Conservation (phyloP, 129 eudicot genomes). For the Deinandra increscens region DNA sequence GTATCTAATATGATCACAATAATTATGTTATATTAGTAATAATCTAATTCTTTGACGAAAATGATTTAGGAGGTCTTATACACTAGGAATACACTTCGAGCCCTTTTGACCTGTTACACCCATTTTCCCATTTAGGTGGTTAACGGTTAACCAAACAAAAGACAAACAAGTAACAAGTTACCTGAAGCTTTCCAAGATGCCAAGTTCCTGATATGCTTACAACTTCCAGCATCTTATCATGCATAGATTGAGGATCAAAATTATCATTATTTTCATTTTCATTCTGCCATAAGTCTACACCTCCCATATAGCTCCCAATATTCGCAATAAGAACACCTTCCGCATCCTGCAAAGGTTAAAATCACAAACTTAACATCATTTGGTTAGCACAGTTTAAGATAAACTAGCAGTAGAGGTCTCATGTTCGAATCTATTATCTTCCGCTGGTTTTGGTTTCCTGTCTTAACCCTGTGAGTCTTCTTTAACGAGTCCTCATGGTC, state of each 20-base stretch:
- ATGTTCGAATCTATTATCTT: not conserved
- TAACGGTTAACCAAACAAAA: not conserved
- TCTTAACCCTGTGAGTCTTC: not conserved
- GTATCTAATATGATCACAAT: too few species aligned
- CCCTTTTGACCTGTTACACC: not conserved
- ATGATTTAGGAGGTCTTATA: too few species aligned
- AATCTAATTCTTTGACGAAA: not conserved
- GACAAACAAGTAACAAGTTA: slow-evolving; percentile 2
- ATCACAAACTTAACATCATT: too few species aligned
- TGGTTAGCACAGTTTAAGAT: too few species aligned
- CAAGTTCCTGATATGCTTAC: slow-evolving; percentile 89
- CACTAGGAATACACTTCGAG: not conserved
- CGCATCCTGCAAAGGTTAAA: slow-evolving; percentile 48
- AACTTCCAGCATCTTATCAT: slow-evolving; percentile 81
- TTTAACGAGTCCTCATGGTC: not conserved
- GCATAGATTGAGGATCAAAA: slow-evolving; percentile 74
- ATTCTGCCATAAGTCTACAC: slow-evolving; percentile 92
- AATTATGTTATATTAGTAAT: too few species aligned
- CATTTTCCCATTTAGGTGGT: not conserved
- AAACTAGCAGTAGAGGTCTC: not conserved
- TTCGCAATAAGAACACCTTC: slow-evolving; percentile 87
- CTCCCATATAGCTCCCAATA: slow-evolving; percentile 95
- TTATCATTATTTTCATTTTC: slow-evolving; percentile 74
- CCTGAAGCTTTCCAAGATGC: slow-evolving; percentile 97
- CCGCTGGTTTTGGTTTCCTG: not conserved